These are phyloP conservation scores for Xylaria flabelliformis DNA, from an alignment of 495 filamentous ascomycete species.

Conservation along the genomic window DNA sequence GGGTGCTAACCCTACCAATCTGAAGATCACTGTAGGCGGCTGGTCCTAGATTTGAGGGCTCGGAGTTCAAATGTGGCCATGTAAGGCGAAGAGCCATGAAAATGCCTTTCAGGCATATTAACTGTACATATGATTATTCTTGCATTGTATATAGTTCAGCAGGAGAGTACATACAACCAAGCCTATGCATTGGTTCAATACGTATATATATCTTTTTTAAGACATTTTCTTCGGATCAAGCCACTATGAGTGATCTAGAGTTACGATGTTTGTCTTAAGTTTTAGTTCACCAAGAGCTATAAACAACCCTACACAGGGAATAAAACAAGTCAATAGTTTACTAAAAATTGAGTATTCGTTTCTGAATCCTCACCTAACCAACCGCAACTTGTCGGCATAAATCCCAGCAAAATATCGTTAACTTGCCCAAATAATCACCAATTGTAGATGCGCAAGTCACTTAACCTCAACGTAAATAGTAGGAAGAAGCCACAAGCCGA, in stretches of 20 bases:
- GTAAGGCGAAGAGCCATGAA: neutral
- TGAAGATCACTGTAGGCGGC: slow-evolving; percentile 44
- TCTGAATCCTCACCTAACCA: too few species aligned
- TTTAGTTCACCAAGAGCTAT: neutral
- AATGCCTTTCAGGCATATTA: neutral
- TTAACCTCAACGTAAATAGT: neutral
- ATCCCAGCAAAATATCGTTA: neutral
- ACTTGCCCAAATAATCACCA: neutral
- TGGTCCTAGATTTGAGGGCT: slow-evolving; percentile 6
- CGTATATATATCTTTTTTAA: neutral
- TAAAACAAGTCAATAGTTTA: neutral
- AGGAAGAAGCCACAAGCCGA: neutral
- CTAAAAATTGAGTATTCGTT: too few species aligned
- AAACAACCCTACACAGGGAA: neutral
- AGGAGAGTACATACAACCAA: slow-evolving; percentile 5
- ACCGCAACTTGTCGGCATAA: neutral
- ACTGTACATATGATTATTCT: neutral
- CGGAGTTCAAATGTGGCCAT: neutral
- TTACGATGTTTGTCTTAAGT: neutral
- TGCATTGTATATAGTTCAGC: slow-evolving; percentile 22
- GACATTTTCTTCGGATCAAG: neutral
- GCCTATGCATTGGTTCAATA: neutral
- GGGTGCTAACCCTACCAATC: slow-evolving; percentile 32
- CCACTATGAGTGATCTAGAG: neutral
- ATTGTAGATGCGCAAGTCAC: neutral